Conservation (phyloP, 345 rosid genomes). For the Rhodamnia rubescens region DNA sequence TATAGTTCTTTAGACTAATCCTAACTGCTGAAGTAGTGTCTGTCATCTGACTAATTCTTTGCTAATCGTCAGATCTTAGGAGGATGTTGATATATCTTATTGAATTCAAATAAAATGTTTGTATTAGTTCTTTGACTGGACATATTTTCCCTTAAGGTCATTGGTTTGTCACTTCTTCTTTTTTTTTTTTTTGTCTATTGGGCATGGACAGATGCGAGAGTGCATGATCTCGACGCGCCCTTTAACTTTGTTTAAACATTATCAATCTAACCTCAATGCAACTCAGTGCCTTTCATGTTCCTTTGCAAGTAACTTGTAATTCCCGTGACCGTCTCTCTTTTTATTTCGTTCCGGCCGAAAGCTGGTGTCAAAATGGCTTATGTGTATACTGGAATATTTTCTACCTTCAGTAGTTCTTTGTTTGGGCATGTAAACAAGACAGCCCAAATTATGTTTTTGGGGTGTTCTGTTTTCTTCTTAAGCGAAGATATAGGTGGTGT, state of each 20-base stretch:
- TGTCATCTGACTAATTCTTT: not conserved
- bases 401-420: not conserved
- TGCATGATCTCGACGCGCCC: not conserved
- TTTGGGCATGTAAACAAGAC: not conserved
- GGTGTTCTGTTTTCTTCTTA: not conserved
- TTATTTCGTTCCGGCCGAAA: not conserved
- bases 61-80: not conserved
- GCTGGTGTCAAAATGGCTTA: not conserved
- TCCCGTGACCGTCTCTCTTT: no score
- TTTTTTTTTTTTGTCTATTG: not conserved
- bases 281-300: not conserved
- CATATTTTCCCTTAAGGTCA: not conserved
- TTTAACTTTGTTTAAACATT: not conserved
- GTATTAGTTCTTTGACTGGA: not conserved
- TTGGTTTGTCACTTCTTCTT: not conserved
- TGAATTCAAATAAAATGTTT: not conserved
- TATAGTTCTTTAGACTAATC: not conserved
- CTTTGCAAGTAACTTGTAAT: not conserved
- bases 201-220: not conserved
- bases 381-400: not conserved
- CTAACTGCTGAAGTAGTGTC: not conserved
- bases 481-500: not conserved
- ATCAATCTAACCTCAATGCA: not conserved
- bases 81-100: not conserved
- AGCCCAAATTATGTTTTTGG: not conserved